Evolutionary conservation across 495 filamentous ascomycete species (phyloP), one percentile per base, ranked within the genome.

Genomic region (Penicillium flavigenum): DNA sequence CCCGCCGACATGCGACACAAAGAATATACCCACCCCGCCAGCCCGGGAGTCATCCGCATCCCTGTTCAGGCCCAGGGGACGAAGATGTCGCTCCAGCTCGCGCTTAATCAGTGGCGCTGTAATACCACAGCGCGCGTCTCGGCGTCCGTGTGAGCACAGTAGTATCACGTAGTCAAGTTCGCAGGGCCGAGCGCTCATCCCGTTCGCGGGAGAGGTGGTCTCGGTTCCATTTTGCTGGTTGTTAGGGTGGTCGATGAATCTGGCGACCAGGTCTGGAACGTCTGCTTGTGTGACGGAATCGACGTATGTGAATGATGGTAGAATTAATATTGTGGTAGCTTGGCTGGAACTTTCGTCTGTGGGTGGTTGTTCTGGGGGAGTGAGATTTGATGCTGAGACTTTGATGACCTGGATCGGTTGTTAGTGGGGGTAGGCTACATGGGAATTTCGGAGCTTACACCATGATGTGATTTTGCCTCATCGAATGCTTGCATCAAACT

Each of bases 91-190:
- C 72, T 94, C 90, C 5, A 98, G 80, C 69, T 98, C 94, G 46
- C 86, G 85, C 45, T 86, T 81, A 24, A 98, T 84, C 12, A 98
- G 75, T 0, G 94, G 94, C 1, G 94, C 94, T 20, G 86, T 90
- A 64, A 96, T 91, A 0, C 92, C 94, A 71, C 94, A 98, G 57
- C 94, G 89, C 0, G 92, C 94, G 68, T 98, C 94, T 56, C 93
- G 88, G 43, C 88, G 91, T 62, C 80, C 83, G 69, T 98, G 94
- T 7, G 90, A 95, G 77, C 94, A 98, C 42, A 98, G 83, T n/a
- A 98, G 84, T 61, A 98, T 88, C 43, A 97, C 81, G 61, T 87
- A 88, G 60, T 85, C 80, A 72, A 97, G 91, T 11, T 88, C 85
- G 55, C 85, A 94, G 1, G 87, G 82, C 2, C 86, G 84, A 9